phyloP scores from a whole-genome alignment of 73 alveolate genomes.

The Symbiodinium natans region DNA sequence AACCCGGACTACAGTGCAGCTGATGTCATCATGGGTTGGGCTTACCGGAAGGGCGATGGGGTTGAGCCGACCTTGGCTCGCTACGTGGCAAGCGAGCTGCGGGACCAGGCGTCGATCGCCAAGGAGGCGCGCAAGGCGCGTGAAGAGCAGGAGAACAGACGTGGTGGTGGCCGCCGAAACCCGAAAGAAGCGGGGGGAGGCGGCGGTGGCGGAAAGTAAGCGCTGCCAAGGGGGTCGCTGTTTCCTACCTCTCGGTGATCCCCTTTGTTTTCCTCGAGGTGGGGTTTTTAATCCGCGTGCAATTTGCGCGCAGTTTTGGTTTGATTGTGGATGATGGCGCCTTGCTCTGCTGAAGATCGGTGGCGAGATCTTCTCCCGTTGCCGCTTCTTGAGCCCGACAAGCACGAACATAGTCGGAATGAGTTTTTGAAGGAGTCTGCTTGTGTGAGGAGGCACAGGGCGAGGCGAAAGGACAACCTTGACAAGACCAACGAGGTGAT shows the following conservation, averaged over 20 bases:
- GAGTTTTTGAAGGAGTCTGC: neutral
- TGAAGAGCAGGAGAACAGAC: conserved; percentile 1
- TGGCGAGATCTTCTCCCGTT: conserved; percentile 37
- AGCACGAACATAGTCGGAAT: too few relatives aligned
- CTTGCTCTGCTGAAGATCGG: neutral
- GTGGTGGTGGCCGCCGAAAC: neutral
- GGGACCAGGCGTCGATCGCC: conserved; percentile 45
- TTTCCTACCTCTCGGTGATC: neutral
- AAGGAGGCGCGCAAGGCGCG: conserved; percentile 65
- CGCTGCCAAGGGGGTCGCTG: conserved; percentile 2
- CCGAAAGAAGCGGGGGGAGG: neutral
- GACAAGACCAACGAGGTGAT: conserved; percentile 42
- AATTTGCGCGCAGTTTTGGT: neutral
- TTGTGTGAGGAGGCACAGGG: neutral
- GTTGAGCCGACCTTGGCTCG: conserved; percentile 7
- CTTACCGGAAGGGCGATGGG: conserved; percentile 24
- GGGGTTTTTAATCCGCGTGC: neutral
- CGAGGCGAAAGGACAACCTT: neutral
- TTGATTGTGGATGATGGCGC: neutral
- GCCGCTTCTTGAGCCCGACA: neutral
- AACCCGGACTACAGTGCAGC: conserved; percentile 33
- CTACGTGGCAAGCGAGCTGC: conserved; percentile 32
- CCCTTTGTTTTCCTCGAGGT: neutral
- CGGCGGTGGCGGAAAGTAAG: conserved; percentile 24
- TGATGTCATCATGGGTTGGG: conserved; percentile 68